Percentiles rank a stretch among this genome's conserved stretches.
Evolutionary conservation across 2,329 filamentous ascomycete species (phyloP).

Genomic region (Neopestalotiopsis sp.): DNA sequence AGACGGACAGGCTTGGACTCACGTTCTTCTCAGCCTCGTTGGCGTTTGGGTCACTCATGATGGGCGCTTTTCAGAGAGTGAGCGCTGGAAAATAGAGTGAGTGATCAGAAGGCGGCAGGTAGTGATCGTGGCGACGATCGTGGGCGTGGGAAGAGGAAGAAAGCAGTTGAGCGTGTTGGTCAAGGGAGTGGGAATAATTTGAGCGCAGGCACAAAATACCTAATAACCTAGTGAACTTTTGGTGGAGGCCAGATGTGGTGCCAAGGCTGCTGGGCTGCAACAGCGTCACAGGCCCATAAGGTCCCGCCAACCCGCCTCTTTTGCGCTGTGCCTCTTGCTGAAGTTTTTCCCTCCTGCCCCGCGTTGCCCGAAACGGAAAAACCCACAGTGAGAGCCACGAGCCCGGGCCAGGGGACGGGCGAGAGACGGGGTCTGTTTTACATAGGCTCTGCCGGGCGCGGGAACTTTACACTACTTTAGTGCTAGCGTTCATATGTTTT

Average conservation of each 20-base stretch:
- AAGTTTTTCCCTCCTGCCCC: slow-evolving; percentile 8
- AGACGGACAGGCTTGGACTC: slow-evolving; percentile 33
- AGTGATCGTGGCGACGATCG: background rate
- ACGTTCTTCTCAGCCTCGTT: slow-evolving; percentile 98
- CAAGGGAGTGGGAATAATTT: background rate
- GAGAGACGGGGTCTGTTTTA: too few species aligned
- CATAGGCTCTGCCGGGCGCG: too few species aligned
- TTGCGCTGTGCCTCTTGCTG: background rate
- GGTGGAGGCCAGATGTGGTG: background rate
- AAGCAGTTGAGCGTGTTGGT: slow-evolving; percentile 9
- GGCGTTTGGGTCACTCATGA: slow-evolving; percentile 84
- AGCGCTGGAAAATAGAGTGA: slow-evolving; percentile 4
- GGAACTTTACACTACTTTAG: too few species aligned
- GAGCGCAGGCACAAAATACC: slow-evolving; percentile 6
- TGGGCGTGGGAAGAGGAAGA: background rate
- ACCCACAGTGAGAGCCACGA: background rate
- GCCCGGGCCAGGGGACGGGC: background rate
- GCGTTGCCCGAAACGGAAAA: background rate
- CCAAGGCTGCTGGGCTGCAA: background rate
- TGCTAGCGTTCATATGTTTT: background rate
- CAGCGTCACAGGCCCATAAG: slow-evolving; percentile 1
- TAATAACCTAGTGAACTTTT: background rate
- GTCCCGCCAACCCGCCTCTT: background rate
- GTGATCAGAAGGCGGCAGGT: background rate
- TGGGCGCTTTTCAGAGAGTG: slow-evolving; percentile 46